phyloP scores from a whole-genome alignment of 345 rosid species.

The Lepidium sativum region DNA sequence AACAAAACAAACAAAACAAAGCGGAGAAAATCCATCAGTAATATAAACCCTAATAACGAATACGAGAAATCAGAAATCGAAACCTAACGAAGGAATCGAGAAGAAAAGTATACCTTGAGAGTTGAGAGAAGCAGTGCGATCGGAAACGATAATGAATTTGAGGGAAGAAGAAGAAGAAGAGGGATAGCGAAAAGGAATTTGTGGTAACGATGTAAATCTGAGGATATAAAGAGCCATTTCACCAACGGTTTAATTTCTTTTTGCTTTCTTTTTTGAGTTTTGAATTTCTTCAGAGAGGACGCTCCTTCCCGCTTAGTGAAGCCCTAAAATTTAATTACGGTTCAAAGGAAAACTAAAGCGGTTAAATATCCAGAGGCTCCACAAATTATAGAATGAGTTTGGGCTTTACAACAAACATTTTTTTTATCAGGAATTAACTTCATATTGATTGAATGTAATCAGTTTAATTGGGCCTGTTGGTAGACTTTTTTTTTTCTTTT shows the following conservation, averaged over 20 bases:
- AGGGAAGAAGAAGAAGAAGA: not conserved
- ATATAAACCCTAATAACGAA: not conserved
- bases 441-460: not conserved
- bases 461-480: not conserved
- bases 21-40: not conserved
- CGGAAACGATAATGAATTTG: not conserved
- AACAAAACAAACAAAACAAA: not conserved
- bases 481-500: no score
- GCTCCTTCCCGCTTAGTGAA: conserved; percentile 20
- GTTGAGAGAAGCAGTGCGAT: not conserved
- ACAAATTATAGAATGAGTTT: not conserved
- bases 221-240: not conserved
- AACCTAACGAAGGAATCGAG: not conserved
- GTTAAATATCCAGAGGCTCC: not conserved
- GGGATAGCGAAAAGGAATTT: no score
- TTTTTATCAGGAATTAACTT: no score
- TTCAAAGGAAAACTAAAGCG: not conserved
- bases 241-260: not conserved
- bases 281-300: not conserved
- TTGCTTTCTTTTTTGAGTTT: not conserved
- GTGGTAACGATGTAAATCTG: conserved; percentile 1
- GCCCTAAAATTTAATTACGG: not conserved
- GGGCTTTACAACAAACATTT: not conserved
- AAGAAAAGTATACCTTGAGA: not conserved
- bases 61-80: not conserved